Percentiles rank a stretch among this genome's conserved stretches.
Evolutionary conservation across 2,329 filamentous ascomycete genomes (phyloP).

Genomic region (Aspergillus sp.): DNA sequence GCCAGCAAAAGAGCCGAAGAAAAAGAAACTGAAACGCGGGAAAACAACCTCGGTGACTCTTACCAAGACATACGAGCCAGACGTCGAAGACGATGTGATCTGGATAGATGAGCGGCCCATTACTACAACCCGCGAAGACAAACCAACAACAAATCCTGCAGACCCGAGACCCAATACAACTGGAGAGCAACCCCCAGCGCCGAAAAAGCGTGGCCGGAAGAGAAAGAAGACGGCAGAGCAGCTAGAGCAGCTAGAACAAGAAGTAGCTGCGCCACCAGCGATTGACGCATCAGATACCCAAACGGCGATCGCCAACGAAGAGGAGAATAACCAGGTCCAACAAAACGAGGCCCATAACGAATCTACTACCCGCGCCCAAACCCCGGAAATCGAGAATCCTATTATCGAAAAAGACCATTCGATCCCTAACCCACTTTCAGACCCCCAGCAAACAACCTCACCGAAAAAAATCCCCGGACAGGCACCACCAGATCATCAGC

Average conservation of each 20-base stretch:
- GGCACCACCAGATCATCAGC: neutral
- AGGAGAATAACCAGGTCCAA: neutral
- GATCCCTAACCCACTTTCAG: neutral
- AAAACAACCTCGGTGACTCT: conserved; percentile 40
- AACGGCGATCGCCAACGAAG: neutral
- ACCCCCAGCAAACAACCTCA: neutral
- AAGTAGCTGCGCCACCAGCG: neutral
- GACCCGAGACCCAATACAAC: neutral
- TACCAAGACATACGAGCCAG: conserved; percentile 28
- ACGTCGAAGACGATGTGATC: conserved; percentile 42
- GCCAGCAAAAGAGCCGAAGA: conserved; percentile 34
- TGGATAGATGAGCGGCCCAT: conserved; percentile 37
- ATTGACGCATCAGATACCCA: neutral
- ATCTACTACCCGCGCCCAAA: neutral
- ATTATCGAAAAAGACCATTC: neutral
- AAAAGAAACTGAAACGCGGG: conserved; percentile 46
- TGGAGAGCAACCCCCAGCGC: conserved; percentile 15
- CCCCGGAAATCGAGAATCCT: neutral
- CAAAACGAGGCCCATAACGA: neutral
- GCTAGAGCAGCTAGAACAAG: conserved; percentile 20
- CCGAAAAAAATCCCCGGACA: neutral
- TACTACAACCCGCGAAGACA: conserved; percentile 10
- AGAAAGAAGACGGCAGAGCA: conserved; percentile 37
- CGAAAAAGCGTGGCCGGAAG: conserved; percentile 47
- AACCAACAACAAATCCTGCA: neutral